Evolutionary conservation across 306 rosid species (phyloP), one percentile per base, ranked within the genome.

Genomic region (Sesbania bispinosa): DNA sequence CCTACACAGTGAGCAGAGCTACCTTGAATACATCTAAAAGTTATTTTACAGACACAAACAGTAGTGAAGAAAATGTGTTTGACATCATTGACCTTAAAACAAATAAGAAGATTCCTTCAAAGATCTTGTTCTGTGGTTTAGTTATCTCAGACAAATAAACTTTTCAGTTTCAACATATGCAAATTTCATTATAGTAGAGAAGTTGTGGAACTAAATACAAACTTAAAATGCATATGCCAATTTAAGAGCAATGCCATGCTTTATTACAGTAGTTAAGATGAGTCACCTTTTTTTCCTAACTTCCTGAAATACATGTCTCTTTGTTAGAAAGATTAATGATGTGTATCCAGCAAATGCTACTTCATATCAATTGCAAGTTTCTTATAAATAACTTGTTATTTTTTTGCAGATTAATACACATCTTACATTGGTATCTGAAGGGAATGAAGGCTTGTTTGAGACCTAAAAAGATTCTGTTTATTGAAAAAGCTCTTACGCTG

Each of bases 401-500:
- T 66, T 14, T 16, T 30, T 78, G 77, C 77, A 89, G 96, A 89
- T 89, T 43, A 89, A 89, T 82, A 89, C 90, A 18, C 96, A 89
- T 69, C 93, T 87, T 57, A 89, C 90, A 0, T n/a, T n/a, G n/a
- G n/a, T n/a, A n/a, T n/a, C n/a, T n/a, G n/a, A n/a, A n/a, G n/a
- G n/a, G n/a, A n/a, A n/a, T n/a, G n/a, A n/a, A n/a, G n/a, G n/a
- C n/a, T n/a, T n/a, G n/a, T n/a, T n/a, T n/a, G n/a, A n/a, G n/a
- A n/a, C n/a, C n/a, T n/a, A n/a, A n/a, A n/a, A n/a, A n/a, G n/a
- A n/a, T n/a, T n/a, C n/a, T n/a, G n/a, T n/a, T n/a, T n/a, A n/a
- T n/a, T n/a, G n/a, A n/a, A n/a, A n/a, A n/a, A n/a, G n/a, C n/a
- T n/a, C n/a, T n/a, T n/a, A n/a, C n/a, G n/a, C n/a, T n/a, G n/a